Conservation (phyloP, 1,284 basidiomycete genomes). For the Boletus sp. region DNA sequence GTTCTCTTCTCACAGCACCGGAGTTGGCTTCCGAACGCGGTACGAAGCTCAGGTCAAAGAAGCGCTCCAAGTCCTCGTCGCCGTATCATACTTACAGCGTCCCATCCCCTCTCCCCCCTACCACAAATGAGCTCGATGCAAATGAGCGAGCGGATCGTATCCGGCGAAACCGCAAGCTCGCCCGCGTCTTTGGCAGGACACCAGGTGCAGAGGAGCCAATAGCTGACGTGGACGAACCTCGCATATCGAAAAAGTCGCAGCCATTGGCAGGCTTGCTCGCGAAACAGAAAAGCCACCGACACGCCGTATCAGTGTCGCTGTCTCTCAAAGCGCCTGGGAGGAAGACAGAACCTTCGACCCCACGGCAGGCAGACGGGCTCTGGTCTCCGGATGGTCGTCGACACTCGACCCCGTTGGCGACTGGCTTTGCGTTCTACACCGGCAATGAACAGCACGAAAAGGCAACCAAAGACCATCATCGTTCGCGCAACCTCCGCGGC, state of each 20-base stretch:
- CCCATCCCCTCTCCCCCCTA: conserved; percentile 47
- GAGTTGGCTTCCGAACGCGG: conserved; percentile 39
- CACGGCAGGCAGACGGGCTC: conserved; percentile 29
- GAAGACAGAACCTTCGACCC: conserved; percentile 32
- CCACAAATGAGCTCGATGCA: conserved; percentile 67
- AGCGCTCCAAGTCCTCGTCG: conserved; percentile 34
- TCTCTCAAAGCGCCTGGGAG: conserved; percentile 18
- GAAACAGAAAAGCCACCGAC: conserved; percentile 42
- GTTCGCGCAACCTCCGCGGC: conserved; percentile 11
- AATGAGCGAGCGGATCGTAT: conserved; percentile 74
- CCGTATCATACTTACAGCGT: conserved; percentile 24
- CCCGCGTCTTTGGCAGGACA: conserved; percentile 74
- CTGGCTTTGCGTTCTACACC: conserved; percentile 40
- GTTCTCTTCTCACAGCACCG: conserved; percentile 45
- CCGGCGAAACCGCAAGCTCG: conserved; percentile 74
- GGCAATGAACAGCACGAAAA: conserved; percentile 13
- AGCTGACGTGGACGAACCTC: conserved; percentile 36
- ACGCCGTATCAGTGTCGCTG: conserved; percentile 48
- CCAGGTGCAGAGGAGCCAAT: conserved; percentile 47
- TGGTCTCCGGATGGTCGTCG: conserved; percentile 44
- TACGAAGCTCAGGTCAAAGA: conserved; percentile 20
- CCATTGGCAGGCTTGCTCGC: conserved; percentile 32
- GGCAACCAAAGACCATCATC: conserved; percentile 9
- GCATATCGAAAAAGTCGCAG: conserved; percentile 28
- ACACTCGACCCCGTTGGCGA: conserved; percentile 54